phyloP scores from a whole-genome alignment of 768 basidiomycete species.

The Auriscalpium vulgare region DNA sequence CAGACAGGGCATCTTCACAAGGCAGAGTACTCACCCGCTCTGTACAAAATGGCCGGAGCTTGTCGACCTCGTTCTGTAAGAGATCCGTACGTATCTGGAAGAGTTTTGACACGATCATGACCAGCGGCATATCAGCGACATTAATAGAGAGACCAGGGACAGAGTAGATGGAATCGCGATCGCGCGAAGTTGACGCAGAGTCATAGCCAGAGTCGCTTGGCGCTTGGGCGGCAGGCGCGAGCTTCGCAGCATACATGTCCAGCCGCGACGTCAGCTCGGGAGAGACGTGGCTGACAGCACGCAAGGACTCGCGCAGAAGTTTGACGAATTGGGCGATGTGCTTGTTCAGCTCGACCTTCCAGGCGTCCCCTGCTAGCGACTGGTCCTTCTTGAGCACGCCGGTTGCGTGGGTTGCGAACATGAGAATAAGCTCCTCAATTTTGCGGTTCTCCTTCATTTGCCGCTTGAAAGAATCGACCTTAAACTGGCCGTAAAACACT shows the following conservation, averaged over 20 bases:
- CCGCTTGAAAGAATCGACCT: conserved; percentile 74
- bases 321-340: conserved; percentile 87
- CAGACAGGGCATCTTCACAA: not conserved
- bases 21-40: conserved; percentile 50
- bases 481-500: conserved; percentile 86
- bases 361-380: conserved; percentile 72
- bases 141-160: conserved; percentile 32
- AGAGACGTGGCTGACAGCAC: conserved; percentile 65
- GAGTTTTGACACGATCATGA: conserved; percentile 55
- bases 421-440: conserved; percentile 94
- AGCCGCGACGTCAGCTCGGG: conserved; percentile 76
- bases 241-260: conserved; percentile 77
- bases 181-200: conserved; percentile 48
- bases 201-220: conserved; percentile 63
- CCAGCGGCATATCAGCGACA: conserved; percentile 73
- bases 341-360: conserved; percentile 89
- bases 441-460: conserved; percentile 96
- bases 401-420: conserved; percentile 90
- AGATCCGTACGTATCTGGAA: conserved; percentile 69
- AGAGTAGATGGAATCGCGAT: conserved; percentile 42
- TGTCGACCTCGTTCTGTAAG: conserved; percentile 68
- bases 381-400: conserved; percentile 86
- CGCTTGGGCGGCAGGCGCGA: conserved; percentile 49
- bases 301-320: conserved; percentile 75
- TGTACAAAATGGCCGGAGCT: conserved; percentile 54